Evolutionary conservation across 805 yeast species (phyloP), one percentile per base, ranked within the genome.

Genomic region (Kockiozyma suomiensis): DNA sequence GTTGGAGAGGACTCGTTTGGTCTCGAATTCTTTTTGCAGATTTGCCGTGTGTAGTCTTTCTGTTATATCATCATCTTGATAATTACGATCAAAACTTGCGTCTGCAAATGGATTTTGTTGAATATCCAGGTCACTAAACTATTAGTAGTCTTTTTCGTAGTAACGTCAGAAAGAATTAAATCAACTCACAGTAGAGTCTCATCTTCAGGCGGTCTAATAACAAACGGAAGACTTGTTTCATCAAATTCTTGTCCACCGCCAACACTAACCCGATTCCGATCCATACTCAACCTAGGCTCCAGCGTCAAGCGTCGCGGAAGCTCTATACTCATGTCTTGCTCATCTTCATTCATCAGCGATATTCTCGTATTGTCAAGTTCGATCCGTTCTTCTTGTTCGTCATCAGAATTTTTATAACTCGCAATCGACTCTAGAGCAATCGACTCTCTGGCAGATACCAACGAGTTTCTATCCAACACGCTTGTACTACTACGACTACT

Each of bases 201-300:
- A 12, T 46, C 56, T 5, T 45, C 55, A 15, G 19, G 37, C 25
- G 51, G 54, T 38, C 45, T 30, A 5, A 59, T 54, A 13, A 49
- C 62, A 28, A 58, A 58, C 54, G 50, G 53, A 15, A 42, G 30
- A 28, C 51, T 48, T 32, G 35, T 28, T 4, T 51, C 54, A 3
- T 37, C 56, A 32, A 10, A 47, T 6, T 37, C 61, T 26, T 38
- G 12, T 12, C 35, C 51, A 32, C 25, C 50, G 26, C 41, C 23
- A 19, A 48, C 10, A 43, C 57, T 47, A 30, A 46, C 12, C 41
- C 51, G 30, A 49, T 51, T 58, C 13, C 46, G 40, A 21, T 54
- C 62, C 28, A 51, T 23, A 25, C 56, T 55, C 26, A 50, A 17
- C 15, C 59, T 32, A n/a, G 54, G 26, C 15, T 49, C 56, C 52